These are phyloP conservation scores for Metschnikowia sp. DNA, from an alignment of 805 yeast genomes.

Conservation along the genomic window DNA sequence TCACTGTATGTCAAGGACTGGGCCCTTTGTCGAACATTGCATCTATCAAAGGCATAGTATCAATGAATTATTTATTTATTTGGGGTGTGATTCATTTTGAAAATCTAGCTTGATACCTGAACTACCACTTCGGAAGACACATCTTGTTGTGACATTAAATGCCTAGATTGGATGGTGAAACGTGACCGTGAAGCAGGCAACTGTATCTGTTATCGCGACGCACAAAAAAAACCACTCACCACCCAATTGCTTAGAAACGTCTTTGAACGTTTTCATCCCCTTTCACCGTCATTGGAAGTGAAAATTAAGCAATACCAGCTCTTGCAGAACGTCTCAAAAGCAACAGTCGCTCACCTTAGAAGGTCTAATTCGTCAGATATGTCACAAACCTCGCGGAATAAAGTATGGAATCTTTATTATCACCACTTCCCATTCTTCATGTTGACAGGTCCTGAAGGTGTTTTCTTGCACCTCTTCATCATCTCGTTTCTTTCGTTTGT, in stretches of 20 bases:
- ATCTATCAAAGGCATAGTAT: no score
- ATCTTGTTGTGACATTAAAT: no score
- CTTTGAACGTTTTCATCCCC: neutral
- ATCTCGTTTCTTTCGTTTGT: conserved; percentile 16
- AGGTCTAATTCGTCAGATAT: neutral
- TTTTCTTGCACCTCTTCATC: conserved; percentile 20
- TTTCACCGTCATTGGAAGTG: no score
- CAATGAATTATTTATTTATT: no score
- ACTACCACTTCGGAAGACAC: no score
- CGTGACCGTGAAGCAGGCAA: no score
- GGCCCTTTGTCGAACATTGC: no score
- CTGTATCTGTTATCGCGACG: no score
- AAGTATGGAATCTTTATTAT: conserved; percentile 30
- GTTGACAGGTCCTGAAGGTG: conserved; percentile 45
- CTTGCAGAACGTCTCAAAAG: neutral
- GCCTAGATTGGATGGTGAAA: no score
- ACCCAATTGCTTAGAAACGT: neutral
- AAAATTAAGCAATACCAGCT: neutral
- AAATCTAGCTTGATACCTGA: no score
- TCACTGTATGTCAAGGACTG: no score
- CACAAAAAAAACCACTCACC: neutral
- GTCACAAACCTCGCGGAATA: conserved; percentile 6
- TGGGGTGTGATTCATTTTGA: no score
- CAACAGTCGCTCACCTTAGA: neutral
- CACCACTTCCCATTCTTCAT: conserved; percentile 46